These are phyloP conservation scores for Eurotiales sp. DNA, from an alignment of 2,329 filamentous ascomycete species.

Conservation along the genomic window DNA sequence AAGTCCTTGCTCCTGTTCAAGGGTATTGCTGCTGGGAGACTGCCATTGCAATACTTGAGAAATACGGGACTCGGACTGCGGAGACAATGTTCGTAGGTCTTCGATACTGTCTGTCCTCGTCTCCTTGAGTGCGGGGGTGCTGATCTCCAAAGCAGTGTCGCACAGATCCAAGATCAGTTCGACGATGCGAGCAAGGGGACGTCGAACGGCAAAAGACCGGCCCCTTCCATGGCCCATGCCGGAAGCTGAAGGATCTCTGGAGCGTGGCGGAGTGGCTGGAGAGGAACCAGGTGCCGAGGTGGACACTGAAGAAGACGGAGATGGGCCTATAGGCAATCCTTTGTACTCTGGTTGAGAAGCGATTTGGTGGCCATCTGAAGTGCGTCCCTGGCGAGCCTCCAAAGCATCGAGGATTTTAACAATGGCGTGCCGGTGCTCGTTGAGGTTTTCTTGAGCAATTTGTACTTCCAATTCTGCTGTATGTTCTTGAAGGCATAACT, in stretches of 20 bases:
- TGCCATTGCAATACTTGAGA: constrained; percentile 96
- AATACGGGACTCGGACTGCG: constrained; percentile 91
- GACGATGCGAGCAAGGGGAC: constrained; percentile 87
- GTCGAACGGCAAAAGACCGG: constrained; percentile 84
- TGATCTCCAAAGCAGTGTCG: constrained; percentile 93
- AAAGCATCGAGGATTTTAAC: constrained; percentile 92
- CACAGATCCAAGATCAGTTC: constrained; percentile 92
- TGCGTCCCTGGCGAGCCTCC: constrained; percentile 59
- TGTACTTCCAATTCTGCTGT: constrained; percentile 97
- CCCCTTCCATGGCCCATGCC: constrained; percentile 76
- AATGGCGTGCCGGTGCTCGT: constrained; percentile 89
- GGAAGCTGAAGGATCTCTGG: constrained; percentile 61
- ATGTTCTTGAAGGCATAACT: constrained; percentile 92
- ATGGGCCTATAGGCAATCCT: constrained; percentile 75
- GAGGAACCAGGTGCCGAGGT: constrained; percentile 69
- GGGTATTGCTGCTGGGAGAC: constrained; percentile 81
- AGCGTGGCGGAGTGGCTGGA: constrained; percentile 61
- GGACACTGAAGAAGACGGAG: constrained; percentile 62
- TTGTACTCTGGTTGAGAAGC: constrained; percentile 76
- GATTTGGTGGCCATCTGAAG: constrained; percentile 39
- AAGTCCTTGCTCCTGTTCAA: constrained; percentile 90
- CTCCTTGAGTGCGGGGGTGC: constrained; percentile 88
- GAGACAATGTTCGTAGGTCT: constrained; percentile 88
- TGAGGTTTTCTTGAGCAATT: constrained; percentile 85
- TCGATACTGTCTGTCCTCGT: constrained; percentile 59